A percentile compares a stretch with the other conserved stretches of the same genome.
Conservation (phyloP, 345 rosid species). For the Cardiospermum halicacabum region DNA sequence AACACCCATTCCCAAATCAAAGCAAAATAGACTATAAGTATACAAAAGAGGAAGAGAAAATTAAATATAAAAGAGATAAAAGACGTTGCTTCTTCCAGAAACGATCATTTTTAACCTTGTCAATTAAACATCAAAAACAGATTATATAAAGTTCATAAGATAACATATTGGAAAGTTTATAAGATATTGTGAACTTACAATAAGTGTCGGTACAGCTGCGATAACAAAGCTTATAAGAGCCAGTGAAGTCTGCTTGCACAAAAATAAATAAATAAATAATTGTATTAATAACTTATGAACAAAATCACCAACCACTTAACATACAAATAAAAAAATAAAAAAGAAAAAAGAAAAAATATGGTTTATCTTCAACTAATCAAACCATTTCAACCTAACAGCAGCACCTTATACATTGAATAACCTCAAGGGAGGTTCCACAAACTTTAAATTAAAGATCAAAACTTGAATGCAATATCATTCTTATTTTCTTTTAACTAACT, state of each 20-base stretch:
- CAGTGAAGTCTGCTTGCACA: conserved; percentile 61
- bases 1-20: no score
- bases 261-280: conserved; percentile 7
- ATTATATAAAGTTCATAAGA: background rate
- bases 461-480: background rate
- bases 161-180: background rate
- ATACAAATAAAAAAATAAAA: conserved; percentile 9
- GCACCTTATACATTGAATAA: background rate
- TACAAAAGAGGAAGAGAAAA: no score
- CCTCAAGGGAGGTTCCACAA: background rate
- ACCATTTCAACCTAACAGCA: background rate
- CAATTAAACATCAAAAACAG: background rate
- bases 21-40: no score
- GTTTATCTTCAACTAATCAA: background rate
- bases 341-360: background rate
- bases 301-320: background rate
- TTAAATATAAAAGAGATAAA: no score
- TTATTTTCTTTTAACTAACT: background rate
- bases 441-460: background rate
- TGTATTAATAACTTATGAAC: conserved; percentile 15
- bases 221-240: conserved; percentile 76
- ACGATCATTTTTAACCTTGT: background rate
- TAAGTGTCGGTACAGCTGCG: conserved; percentile 75
- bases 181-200: conserved; percentile 41
- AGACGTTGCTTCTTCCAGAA: no score